Evolutionary conservation across 805 yeast species (phyloP), one percentile per base, ranked within the genome.

Genomic region (Schwanniomyces sp.): DNA sequence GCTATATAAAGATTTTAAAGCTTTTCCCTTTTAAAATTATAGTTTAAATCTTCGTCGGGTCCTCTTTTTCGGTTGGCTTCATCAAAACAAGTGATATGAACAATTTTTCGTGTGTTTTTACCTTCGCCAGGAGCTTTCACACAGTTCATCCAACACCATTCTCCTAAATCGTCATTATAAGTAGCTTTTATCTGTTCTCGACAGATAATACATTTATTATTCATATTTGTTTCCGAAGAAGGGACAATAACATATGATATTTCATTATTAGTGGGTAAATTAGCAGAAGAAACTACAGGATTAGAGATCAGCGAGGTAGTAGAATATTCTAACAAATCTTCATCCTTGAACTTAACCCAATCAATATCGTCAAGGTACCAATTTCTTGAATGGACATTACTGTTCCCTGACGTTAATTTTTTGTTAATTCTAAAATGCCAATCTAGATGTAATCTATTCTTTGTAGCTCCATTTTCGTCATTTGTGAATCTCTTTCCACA

Each of bases 401-500:
- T 57, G 18, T 61, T 55, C 28, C 51, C 54, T 39, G 61, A 55
- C 21, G 69, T 54, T 41, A 88, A 72, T 57, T 86, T 84, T 62
- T 88, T 89, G 65, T 90, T 92, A 39, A 89, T 86, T 57, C 98
- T 80, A 72, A 90, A 91, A 72, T 92, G 98, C 97, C 97, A 92
- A 66, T 92, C 99, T 54, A 90, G 70, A 67, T 94, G 99, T 14
- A 80, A 75, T 44, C 84, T 56, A 48, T 71, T 80, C 49, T 79
- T 79, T 41, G 69, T 67, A 5, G 66, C 66, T 12, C 90, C 95
- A 41, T 75, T 79, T 2, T 66, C 70, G 30, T 84, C 80, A 45
- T 79, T 78, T 3, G 81, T 75, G 62, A 90, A 94, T 52, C 99
- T 70, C 63, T 88, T 88, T 21, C 97, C 95, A 70, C 99, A 94